Conservation (phyloP, 2,329 filamentous ascomycete genomes). For the Xylaria multiplex region DNA sequence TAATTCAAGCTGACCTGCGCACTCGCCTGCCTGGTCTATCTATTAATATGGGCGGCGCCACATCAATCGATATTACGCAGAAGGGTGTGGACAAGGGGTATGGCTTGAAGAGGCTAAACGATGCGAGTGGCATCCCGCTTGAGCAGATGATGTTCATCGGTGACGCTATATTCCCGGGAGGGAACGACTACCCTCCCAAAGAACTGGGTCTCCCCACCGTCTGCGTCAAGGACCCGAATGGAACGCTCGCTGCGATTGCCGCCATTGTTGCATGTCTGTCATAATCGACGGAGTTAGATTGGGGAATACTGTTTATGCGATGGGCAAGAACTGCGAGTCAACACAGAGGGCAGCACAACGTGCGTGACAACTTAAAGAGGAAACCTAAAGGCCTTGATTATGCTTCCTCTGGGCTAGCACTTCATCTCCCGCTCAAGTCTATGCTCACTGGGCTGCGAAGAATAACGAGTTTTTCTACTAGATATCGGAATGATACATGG, state of each 20-base stretch:
- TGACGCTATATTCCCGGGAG: slow-evolving; percentile 46
- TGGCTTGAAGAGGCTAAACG: slow-evolving; percentile 44
- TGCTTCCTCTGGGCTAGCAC: too few species aligned
- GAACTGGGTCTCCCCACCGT: slow-evolving; percentile 46
- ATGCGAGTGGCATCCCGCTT: slow-evolving; percentile 49
- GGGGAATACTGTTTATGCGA: not conserved
- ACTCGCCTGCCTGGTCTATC: slow-evolving; percentile 51
- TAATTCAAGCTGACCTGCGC: slow-evolving; percentile 52
- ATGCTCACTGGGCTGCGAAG: too few species aligned
- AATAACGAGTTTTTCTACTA: not conserved
- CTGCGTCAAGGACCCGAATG: slow-evolving; percentile 39
- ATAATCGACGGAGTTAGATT: not conserved
- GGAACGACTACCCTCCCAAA: slow-evolving; percentile 53
- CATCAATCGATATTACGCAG: slow-evolving; percentile 54
- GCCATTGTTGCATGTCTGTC: slow-evolving; percentile 38
- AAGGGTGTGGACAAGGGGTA: slow-evolving; percentile 54
- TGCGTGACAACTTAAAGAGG: too few species aligned
- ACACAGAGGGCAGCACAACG: not conserved
- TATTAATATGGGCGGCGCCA: slow-evolving; percentile 55
- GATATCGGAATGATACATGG: not conserved
- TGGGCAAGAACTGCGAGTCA: not conserved
- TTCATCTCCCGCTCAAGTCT: too few species aligned
- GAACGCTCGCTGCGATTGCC: slow-evolving; percentile 40
- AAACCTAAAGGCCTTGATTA: too few species aligned
- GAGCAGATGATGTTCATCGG: slow-evolving; percentile 55